A percentile compares a stretch with the other conserved stretches of the same genome.
Conservation (phyloP, 225 moss, liverwort and hornwort species). For the Anthoceros angustus region DNA sequence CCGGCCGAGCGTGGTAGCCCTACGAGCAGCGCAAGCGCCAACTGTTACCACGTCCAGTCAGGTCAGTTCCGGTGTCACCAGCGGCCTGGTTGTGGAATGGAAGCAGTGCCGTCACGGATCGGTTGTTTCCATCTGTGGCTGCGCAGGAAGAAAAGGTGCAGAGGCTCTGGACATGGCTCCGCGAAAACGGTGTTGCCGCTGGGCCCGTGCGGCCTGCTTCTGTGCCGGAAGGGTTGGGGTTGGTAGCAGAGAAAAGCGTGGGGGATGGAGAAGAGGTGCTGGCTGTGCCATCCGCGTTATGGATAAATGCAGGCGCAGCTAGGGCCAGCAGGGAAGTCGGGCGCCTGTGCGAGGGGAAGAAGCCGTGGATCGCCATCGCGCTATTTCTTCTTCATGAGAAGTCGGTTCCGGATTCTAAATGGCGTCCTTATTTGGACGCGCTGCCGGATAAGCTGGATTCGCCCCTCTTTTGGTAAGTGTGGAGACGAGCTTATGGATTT, state of each 20-base stretch:
- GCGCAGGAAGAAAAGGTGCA: not conserved
- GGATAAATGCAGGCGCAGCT: conserved; percentile 51
- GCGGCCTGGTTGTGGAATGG: not conserved
- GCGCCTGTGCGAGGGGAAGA: conserved; percentile 31
- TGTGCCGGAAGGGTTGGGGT: conserved; percentile 42
- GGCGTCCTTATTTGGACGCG: conserved; percentile 60
- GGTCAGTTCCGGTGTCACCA: not conserved
- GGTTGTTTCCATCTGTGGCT: not conserved
- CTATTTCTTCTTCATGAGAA: conserved; percentile 51
- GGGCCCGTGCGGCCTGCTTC: conserved; percentile 16
- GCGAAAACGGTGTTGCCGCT: conserved; percentile 11
- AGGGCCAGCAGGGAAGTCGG: conserved; percentile 29
- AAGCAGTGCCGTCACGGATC: not conserved
- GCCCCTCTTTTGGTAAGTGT: conserved; percentile 66
- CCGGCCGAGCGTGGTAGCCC: not conserved
- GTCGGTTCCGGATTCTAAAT: conserved; percentile 40
- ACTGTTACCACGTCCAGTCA: not conserved
- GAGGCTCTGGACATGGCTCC: conserved; percentile 16
- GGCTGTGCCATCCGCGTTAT: conserved; percentile 41
- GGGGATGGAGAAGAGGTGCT: conserved; percentile 63
- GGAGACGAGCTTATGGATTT: not conserved
- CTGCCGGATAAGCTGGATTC: conserved; percentile 54
- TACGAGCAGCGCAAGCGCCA: not conserved
- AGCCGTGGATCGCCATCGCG: conserved; percentile 67
- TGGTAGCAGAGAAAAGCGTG: conserved; percentile 45